Percentiles rank a stretch among this genome's conserved stretches.
Conservation (phyloP, 2,329 filamentous ascomycete species). For the Didymella lethalis region DNA sequence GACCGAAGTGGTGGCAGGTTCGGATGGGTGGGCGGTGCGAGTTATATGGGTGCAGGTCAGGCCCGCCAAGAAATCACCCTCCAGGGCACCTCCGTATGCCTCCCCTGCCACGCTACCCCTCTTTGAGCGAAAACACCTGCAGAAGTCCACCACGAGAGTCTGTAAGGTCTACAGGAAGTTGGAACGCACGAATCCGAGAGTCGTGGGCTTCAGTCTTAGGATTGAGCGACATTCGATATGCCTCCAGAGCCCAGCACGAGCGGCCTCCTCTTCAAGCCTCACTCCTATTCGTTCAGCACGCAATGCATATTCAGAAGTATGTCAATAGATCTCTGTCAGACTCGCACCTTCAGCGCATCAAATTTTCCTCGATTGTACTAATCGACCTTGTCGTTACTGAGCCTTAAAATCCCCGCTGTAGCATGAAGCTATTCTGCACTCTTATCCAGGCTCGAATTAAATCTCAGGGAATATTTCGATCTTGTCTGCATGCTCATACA, state of each 20-base stretch:
- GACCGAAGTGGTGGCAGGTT: conserved; percentile 20
- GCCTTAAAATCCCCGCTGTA: background rate
- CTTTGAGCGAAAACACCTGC: background rate
- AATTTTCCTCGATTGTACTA: no score
- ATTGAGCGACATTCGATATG: background rate
- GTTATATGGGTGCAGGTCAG: conserved; percentile 33
- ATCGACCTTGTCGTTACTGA: background rate
- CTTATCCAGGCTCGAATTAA: no score
- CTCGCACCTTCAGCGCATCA: background rate
- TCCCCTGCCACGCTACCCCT: conserved; percentile 18
- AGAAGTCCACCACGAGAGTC: background rate
- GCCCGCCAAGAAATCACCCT: conserved; percentile 28
- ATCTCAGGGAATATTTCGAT: no score
- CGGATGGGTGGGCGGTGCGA: conserved; percentile 31
- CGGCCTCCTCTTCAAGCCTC: background rate
- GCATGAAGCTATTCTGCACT: background rate
- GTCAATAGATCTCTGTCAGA: background rate
- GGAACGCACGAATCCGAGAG: background rate
- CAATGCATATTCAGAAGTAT: background rate
- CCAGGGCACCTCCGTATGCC: conserved; percentile 21
- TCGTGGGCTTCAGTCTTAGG: background rate
- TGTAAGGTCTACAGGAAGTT: background rate
- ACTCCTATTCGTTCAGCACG: background rate
- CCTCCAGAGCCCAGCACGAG: conserved; percentile 5
- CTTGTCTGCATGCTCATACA: no score